Conservation (phyloP, 495 filamentous ascomycete genomes). For the Daldinia caldariorum region DNA sequence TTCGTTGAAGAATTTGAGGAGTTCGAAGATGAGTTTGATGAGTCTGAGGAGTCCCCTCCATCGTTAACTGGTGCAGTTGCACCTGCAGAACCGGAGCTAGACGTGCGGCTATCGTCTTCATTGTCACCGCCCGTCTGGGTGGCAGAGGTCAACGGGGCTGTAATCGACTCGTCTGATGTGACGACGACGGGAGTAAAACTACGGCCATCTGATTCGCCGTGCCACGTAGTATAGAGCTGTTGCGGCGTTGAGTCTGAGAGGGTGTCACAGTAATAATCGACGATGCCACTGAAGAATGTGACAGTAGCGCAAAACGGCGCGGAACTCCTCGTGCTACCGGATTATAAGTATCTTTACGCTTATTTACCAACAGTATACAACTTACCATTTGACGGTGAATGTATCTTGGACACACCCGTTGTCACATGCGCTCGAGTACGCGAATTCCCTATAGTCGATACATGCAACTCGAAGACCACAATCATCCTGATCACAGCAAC, state of each 20-base stretch:
- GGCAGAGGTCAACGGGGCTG: slow-evolving; percentile 18
- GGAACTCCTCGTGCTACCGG: slow-evolving; percentile 42
- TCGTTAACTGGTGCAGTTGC: slow-evolving; percentile 10
- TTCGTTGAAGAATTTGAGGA: slow-evolving; percentile 42
- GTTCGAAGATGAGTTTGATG: background rate
- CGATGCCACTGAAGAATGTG: slow-evolving; percentile 46
- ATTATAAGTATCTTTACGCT: background rate
- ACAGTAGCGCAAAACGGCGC: slow-evolving; percentile 53
- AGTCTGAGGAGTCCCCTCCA: background rate
- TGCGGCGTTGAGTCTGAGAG: slow-evolving; percentile 42
- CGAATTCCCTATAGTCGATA: slow-evolving; percentile 44
- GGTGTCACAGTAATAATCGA: slow-evolving; percentile 54
- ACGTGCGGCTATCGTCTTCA: slow-evolving; percentile 1
- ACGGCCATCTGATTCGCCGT: slow-evolving; percentile 47
- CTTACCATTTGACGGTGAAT: slow-evolving; percentile 55
- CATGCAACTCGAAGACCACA: slow-evolving; percentile 49
- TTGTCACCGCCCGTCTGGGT: slow-evolving; percentile 9
- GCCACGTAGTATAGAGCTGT: slow-evolving; percentile 50
- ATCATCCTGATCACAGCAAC: slow-evolving; percentile 47
- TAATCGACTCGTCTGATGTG: slow-evolving; percentile 13
- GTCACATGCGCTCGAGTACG: slow-evolving; percentile 47
- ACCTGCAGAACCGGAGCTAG: slow-evolving; percentile 8
- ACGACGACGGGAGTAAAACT: slow-evolving; percentile 42
- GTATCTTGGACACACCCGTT: slow-evolving; percentile 49
- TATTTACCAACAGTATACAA: background rate